phyloP scores from a whole-genome alignment of 1,139 yeast genomes.

The Nakaseomyces nivariensis region DNA sequence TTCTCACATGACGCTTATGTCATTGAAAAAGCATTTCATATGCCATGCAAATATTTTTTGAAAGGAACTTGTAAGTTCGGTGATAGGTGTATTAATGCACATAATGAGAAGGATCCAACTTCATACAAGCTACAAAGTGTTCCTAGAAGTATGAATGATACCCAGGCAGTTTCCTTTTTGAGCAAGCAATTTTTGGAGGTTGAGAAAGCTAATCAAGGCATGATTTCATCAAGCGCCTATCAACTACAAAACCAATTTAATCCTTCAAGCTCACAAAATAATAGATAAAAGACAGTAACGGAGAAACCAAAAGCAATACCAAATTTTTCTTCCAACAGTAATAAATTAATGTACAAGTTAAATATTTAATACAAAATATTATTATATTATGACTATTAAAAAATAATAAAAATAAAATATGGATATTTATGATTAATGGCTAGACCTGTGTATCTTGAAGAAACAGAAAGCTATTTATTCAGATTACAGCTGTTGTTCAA shows the following conservation, averaged over 20 bases:
- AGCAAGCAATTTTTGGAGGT: neutral
- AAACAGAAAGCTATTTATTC: no score
- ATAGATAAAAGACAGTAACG: neutral
- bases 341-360: no score
- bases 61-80: conserved; percentile 95
- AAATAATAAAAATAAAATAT: no score
- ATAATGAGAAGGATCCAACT: conserved; percentile 32
- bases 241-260: conserved; percentile 18
- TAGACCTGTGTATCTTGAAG: no score
- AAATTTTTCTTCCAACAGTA: no score
- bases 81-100: conserved; percentile 85
- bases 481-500: no score
- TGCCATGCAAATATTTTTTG: conserved; percentile 88
- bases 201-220: neutral
- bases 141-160: neutral
- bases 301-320: no score
- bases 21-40: conserved; percentile 38
- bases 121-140: neutral
- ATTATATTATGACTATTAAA: no score
- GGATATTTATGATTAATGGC: no score
- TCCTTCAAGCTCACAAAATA: conserved; percentile 16
- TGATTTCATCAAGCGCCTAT: neutral
- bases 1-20: conserved; percentile 62
- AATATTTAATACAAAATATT: no score
- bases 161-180: neutral